Evolutionary conservation across 116 monocot genomes (phyloP).

Genomic region (Iris pallida): DNA sequence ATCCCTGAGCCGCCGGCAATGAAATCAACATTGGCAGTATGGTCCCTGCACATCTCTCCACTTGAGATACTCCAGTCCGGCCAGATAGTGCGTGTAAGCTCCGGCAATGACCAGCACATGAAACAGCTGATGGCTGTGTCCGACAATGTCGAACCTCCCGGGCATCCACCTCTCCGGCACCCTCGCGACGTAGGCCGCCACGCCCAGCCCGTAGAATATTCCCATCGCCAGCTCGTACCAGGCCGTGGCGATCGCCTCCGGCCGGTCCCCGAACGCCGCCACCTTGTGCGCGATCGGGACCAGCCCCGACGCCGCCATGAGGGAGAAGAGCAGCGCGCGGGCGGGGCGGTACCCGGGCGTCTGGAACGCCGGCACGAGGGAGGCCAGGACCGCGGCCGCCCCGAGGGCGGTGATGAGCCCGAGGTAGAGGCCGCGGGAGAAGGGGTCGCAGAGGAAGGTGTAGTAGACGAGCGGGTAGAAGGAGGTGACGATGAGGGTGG

Average conservation of each 20-base stretch:
- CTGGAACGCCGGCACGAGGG: conserved; percentile 14
- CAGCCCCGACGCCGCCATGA: conserved; percentile 12
- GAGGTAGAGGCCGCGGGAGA: conserved; percentile 14
- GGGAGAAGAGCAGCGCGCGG: conserved; percentile 6
- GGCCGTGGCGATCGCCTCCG: conserved; percentile 14
- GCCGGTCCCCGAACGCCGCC: conserved; percentile 6
- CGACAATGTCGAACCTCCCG: conserved; percentile 20
- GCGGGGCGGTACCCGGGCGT: not conserved
- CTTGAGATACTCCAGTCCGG: conserved; percentile 13
- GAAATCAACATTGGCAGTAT: not conserved
- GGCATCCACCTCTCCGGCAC: conserved; percentile 26
- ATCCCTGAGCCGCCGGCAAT: too few relatives aligned
- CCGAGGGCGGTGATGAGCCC: conserved; percentile 12
- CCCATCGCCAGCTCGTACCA: conserved; percentile 11
- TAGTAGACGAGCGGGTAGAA: conserved; percentile 23
- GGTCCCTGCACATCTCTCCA: conserved; percentile 21
- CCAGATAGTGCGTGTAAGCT: conserved; percentile 19
- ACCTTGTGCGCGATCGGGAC: conserved; percentile 26
- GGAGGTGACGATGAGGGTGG: conserved; percentile 16
- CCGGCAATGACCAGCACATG: conserved; percentile 21
- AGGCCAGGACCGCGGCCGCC: not conserved
- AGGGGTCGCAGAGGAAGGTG: conserved; percentile 13
- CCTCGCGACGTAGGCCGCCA: conserved; percentile 14
- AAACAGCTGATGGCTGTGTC: conserved; percentile 24
- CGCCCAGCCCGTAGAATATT: conserved; percentile 11